phyloP scores from a whole-genome alignment of 2,329 filamentous ascomycete genomes.

The Alternaria panax region DNA sequence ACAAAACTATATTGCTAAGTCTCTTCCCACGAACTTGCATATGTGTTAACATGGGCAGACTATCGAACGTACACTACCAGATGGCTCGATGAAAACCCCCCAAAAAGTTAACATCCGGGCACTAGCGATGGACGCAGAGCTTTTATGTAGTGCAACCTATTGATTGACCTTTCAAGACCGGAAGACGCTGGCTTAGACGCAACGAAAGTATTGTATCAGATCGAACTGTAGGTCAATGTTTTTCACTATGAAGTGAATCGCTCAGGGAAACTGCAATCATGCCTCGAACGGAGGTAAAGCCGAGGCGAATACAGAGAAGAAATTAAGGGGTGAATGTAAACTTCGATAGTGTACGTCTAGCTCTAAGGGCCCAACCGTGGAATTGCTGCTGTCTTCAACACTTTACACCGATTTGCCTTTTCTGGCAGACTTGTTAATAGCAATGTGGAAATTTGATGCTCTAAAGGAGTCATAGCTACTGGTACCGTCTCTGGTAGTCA shows the following conservation, averaged over 20 bases:
- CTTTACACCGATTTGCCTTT: slow-evolving; percentile 4
- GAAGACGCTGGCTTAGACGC: no score
- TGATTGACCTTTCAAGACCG: no score
- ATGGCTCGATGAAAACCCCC: not conserved
- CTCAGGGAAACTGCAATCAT: not conserved
- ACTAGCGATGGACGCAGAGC: not conserved
- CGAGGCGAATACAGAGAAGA: not conserved
- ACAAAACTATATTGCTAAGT: not conserved
- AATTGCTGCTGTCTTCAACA: slow-evolving; percentile 8
- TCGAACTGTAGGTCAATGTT: not conserved
- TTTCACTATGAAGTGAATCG: not conserved
- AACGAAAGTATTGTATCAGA: not conserved
- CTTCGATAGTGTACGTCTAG: slow-evolving; percentile 1
- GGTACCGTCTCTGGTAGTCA: slow-evolving; percentile 1
- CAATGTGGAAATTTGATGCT: not conserved
- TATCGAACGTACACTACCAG: not conserved
- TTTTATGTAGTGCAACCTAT: no score
- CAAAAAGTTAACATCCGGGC: not conserved
- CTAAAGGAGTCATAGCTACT: slow-evolving; percentile 1
- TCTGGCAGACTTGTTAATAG: not conserved
- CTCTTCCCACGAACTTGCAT: not conserved
- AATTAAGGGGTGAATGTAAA: not conserved
- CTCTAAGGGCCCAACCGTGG: not conserved
- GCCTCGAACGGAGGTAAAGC: not conserved
- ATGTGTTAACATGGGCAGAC: not conserved